Base-by-base conservation (phyloP, 1,139 yeast genomes). In the Blastobotrys buckinghamii region DNA sequence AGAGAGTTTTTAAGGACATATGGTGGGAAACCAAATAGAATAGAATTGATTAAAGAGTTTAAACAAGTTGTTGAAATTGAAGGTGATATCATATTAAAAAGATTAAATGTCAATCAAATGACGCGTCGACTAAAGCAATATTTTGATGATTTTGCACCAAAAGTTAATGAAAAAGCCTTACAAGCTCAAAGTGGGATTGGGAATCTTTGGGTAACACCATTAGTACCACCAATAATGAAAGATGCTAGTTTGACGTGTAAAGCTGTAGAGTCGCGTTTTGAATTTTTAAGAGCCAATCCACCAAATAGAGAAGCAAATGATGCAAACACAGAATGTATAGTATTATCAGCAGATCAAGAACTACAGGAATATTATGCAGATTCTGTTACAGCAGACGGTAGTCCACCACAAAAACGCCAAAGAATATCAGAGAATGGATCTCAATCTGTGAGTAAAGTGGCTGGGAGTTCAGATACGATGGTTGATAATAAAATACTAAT, bases 41-140 rank as follows among this genome's bases (percentile, higher is more conserved):
- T 30, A 5, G 45, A 42, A 26, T 36, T 42, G 17, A 12, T 42
- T 12, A 24, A 30, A 24, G 45, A 42, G 13, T 42, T 42, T 15
- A 34, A 36, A 24, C 39, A 30, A 16, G 12, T 13, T 2, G 19
- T 17, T 2, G 40, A 42, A 16, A 5, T 9, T 9, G 13, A 26
- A n/a, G 20, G 15, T 5, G 40, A 35, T 10, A n/a, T 30, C 12
- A 19, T 42, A n/a, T 15, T 42, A 16, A 15, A 17, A 13, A 34
- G 29, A 24, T 15, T 27, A 26, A 42, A 17, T 19, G 35, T 42
- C 12, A 36, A 24, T 22, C 45, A 42, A 19, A 42, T 42, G 39
- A 15, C 19, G 17, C 39, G 45, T 9, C 33, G 40, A 26, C 3
- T 42, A 9, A 42, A 36, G 34, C 33, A 29, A 19, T 42, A 42